These are phyloP conservation scores for Austroboletus eburneus DNA, from an alignment of 768 basidiomycete species.

Conservation along the genomic window DNA sequence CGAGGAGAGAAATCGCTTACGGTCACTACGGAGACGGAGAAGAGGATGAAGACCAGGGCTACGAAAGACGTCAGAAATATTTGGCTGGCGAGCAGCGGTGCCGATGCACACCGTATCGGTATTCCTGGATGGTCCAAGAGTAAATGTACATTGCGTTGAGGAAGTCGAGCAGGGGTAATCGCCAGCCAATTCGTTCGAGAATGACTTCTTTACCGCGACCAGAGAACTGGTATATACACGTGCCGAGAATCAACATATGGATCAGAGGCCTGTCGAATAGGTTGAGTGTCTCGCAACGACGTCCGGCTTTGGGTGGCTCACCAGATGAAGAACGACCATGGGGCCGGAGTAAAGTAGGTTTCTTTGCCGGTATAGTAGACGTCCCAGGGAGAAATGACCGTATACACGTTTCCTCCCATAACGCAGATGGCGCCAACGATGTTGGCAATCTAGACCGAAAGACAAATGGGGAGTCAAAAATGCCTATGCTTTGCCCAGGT, in stretches of 20 bases:
- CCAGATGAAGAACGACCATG: constrained; percentile 63
- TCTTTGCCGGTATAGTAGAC: constrained; percentile 47
- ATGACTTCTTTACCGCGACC: constrained; percentile 51
- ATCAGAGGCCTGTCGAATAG: constrained; percentile 47
- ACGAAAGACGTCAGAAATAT: constrained; percentile 17
- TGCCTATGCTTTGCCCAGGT: not conserved
- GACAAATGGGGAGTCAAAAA: constrained; percentile 5
- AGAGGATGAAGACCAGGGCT: constrained; percentile 39
- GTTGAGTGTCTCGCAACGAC: not conserved
- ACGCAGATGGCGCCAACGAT: constrained; percentile 52
- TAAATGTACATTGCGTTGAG: constrained; percentile 64
- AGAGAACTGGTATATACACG: constrained; percentile 59
- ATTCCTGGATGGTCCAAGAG: constrained; percentile 53
- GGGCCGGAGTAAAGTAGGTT: constrained; percentile 66
- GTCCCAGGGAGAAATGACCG: constrained; percentile 50
- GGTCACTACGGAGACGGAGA: constrained; percentile 50
- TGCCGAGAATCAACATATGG: constrained; percentile 63
- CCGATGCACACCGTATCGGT: constrained; percentile 35
- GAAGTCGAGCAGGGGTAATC: constrained; percentile 58
- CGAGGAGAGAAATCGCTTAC: constrained; percentile 23
- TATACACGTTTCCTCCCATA: constrained; percentile 59
- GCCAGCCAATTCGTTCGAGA: constrained; percentile 63
- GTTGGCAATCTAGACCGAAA: constrained; percentile 42
- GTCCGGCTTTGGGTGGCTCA: constrained; percentile 20
- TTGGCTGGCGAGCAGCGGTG: not conserved